These are phyloP conservation scores for Podaxis rugospora DNA, from an alignment of 768 basidiomycete species.

Conservation along the genomic window DNA sequence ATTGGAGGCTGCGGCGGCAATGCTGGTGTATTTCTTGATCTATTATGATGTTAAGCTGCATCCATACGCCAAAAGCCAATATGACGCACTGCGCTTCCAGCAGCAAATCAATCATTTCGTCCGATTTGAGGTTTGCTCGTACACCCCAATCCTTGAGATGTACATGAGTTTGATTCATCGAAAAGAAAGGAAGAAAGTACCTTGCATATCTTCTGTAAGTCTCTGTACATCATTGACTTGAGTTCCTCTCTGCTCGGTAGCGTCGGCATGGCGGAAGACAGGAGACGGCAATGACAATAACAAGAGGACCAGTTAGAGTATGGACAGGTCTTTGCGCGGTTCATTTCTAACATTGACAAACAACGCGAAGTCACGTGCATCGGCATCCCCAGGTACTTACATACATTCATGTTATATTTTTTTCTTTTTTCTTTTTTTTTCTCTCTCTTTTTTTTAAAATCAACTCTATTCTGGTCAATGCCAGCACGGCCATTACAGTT, in stretches of 20 bases:
- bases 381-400: neutral
- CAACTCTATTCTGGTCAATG: no score
- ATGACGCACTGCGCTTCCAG: slow-evolving; percentile 48
- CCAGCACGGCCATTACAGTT: no score
- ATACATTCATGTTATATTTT: neutral
- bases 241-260: slow-evolving; percentile 38
- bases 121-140: slow-evolving; percentile 79
- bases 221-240: slow-evolving; percentile 42
- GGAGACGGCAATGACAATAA: slow-evolving; percentile 14
- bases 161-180: slow-evolving; percentile 13
- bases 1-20: slow-evolving; percentile 23
- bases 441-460: no score
- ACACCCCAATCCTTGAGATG: slow-evolving; percentile 65
- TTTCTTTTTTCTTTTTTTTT: no score
- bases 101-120: slow-evolving; percentile 71
- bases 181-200: slow-evolving; percentile 25
- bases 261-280: slow-evolving; percentile 29
- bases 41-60: slow-evolving; percentile 14
- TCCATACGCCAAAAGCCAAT: neutral
- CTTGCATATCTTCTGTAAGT: slow-evolving; percentile 67
- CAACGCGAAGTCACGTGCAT: slow-evolving; percentile 46
- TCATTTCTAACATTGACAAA: slow-evolving; percentile 47
- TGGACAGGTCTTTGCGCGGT: slow-evolving; percentile 30
- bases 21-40: slow-evolving; percentile 19
- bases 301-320: slow-evolving; percentile 1